phyloP scores from a whole-genome alignment of 768 basidiomycete genomes.

The Naganishia onofrii region DNA sequence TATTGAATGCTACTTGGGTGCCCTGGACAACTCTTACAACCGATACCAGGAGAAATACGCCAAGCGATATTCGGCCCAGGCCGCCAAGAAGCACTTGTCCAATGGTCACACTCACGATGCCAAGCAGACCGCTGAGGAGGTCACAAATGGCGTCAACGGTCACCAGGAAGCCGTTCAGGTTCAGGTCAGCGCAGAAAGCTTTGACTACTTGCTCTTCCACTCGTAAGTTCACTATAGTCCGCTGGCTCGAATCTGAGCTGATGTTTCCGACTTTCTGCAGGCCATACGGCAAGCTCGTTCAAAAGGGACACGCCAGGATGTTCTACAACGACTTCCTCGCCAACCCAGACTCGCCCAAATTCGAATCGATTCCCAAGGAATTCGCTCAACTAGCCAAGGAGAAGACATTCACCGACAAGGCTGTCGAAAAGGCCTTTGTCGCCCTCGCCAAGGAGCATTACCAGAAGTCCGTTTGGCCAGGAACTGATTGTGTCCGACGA shows the following conservation, averaged over 20 bases:
- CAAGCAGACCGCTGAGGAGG: slow-evolving; percentile 48
- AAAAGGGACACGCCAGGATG: slow-evolving; percentile 92
- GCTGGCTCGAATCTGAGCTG: background rate
- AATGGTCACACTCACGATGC: slow-evolving; percentile 54
- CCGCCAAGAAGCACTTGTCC: slow-evolving; percentile 54
- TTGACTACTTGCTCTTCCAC: slow-evolving; percentile 95
- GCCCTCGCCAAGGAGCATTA: slow-evolving; percentile 71
- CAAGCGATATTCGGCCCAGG: slow-evolving; percentile 52
- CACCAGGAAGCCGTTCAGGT: slow-evolving; percentile 35
- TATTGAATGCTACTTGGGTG: slow-evolving; percentile 88
- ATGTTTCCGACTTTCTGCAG: slow-evolving; percentile 49
- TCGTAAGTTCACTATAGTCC: slow-evolving; percentile 37
- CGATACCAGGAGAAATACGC: slow-evolving; percentile 78
- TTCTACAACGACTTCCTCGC: slow-evolving; percentile 72
- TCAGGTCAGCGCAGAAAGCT: slow-evolving; percentile 70
- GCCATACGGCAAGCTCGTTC: slow-evolving; percentile 97
- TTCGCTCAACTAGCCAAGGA: slow-evolving; percentile 63
- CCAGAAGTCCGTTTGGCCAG: slow-evolving; percentile 70
- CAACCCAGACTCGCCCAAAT: slow-evolving; percentile 64
- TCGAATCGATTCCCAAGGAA: slow-evolving; percentile 66
- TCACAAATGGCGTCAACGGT: slow-evolving; percentile 46
- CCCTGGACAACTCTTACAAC: slow-evolving; percentile 83
- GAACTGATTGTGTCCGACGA: slow-evolving; percentile 80
- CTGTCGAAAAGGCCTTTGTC: slow-evolving; percentile 90
- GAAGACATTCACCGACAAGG: slow-evolving; percentile 85